phyloP scores from a whole-genome alignment of 768 basidiomycete genomes.

The Galerina sulciceps region DNA sequence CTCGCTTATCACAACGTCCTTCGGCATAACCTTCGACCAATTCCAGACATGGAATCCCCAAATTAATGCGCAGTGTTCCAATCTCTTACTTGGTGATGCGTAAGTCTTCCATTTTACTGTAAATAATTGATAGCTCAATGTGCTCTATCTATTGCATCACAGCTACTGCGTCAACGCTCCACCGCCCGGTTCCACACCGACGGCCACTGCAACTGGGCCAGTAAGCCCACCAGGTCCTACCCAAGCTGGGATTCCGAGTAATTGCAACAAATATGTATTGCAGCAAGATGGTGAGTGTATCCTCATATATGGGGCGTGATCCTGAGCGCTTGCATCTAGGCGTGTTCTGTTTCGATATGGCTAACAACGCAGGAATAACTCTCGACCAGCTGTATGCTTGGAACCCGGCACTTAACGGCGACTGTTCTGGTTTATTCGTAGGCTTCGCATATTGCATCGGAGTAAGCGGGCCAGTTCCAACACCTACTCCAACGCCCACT shows the following conservation, averaged over 20 bases:
- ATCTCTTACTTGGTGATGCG: neutral
- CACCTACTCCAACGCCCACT: neutral
- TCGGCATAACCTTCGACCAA: too few relatives aligned
- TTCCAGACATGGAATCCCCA: too few relatives aligned
- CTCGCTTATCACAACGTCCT: too few relatives aligned
- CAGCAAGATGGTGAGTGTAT: neutral
- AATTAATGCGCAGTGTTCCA: neutral
- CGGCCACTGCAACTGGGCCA: neutral
- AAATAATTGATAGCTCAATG: neutral
- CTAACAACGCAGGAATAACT: neutral
- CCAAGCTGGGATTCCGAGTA: neutral
- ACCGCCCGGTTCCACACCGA: neutral
- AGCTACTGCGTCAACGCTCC: neutral
- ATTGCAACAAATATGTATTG: neutral
- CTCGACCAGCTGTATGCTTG: neutral
- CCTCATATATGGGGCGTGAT: neutral
- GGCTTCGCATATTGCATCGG: neutral
- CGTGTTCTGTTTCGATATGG: neutral
- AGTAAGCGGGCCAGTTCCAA: neutral
- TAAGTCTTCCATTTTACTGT: neutral
- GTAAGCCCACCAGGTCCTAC: neutral
- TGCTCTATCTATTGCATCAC: neutral
- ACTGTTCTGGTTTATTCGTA: neutral
- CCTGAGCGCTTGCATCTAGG: neutral
- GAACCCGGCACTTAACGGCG: neutral